These are phyloP conservation scores for Fusarium metavorans DNA, from an alignment of 2,329 filamentous ascomycete species.

Conservation along the genomic window DNA sequence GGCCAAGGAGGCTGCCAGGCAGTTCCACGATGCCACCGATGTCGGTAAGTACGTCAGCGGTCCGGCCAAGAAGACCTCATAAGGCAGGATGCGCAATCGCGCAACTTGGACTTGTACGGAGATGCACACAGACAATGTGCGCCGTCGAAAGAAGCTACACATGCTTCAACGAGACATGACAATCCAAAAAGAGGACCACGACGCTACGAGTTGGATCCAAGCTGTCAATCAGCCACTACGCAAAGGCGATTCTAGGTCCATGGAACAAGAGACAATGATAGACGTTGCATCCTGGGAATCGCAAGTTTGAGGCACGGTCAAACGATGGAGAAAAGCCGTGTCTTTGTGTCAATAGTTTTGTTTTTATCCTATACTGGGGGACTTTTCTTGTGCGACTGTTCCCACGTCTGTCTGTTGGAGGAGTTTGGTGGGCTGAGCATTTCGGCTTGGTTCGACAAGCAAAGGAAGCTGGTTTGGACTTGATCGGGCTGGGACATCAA, in stretches of 20 bases:
- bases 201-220: conserved; percentile 33
- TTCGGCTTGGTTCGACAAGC: conserved; percentile 26
- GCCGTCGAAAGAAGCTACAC: background rate
- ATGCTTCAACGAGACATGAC: conserved; percentile 30
- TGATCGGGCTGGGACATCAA: conserved; percentile 23
- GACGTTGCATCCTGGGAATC: background rate
- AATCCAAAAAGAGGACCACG: conserved; percentile 29
- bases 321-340: conserved; percentile 13
- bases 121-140: conserved; percentile 9
- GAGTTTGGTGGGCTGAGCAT: conserved; percentile 29
- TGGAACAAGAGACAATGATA: conserved; percentile 14
- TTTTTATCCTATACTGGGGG: conserved; percentile 32
- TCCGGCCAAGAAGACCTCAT: conserved; percentile 62
- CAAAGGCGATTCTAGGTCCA: conserved; percentile 17
- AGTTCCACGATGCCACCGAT: conserved; percentile 85
- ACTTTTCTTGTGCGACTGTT: conserved; percentile 31
- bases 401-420: conserved; percentile 22
- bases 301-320: conserved; percentile 2
- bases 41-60: conserved; percentile 77
- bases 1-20: conserved; percentile 78
- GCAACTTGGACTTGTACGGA: conserved; percentile 6
- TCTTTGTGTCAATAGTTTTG: conserved; percentile 17
- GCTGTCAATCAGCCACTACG: conserved; percentile 29
- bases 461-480: conserved; percentile 21
- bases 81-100: conserved; percentile 33